phyloP scores from a whole-genome alignment of 371 early-diverging fungal genomes.

The Mortierella sp. region DNA sequence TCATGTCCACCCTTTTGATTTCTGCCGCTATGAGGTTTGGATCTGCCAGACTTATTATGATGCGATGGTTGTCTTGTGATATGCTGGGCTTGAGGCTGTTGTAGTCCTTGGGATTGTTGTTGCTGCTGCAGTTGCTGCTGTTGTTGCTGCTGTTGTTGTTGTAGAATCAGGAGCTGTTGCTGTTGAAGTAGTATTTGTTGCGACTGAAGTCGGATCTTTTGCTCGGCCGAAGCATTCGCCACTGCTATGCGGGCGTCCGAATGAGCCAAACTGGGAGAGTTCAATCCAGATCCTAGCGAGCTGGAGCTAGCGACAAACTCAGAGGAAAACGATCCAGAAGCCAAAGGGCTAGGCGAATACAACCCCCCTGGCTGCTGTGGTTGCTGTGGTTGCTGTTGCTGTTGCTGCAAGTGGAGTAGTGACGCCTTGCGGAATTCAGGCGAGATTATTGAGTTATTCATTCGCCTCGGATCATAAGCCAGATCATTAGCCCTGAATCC shows the following conservation, averaged over 20 bases:
- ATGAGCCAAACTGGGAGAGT: conserved; percentile 23
- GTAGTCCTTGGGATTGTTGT: conserved; percentile 43
- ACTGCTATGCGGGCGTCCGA: conserved; percentile 40
- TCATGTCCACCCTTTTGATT: conserved; percentile 32
- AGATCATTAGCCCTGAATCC: conserved; percentile 51
- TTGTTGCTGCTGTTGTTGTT: conserved; percentile 64
- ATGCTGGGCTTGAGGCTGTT: conserved; percentile 31
- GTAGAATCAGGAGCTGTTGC: conserved; percentile 62
- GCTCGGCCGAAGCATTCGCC: conserved; percentile 55
- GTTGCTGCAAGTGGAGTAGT: conserved; percentile 45
- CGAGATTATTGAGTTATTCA: conserved; percentile 41
- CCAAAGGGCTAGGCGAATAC: conserved; percentile 28
- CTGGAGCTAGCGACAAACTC: conserved; percentile 18
- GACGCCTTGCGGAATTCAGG: conserved; percentile 43
- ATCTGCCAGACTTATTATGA: conserved; percentile 32
- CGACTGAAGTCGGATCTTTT: conserved; percentile 66
- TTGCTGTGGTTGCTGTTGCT: conserved; percentile 8
- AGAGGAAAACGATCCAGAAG: conserved; percentile 14
- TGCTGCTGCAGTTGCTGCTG: conserved; percentile 65
- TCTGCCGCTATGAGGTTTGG: conserved; percentile 37
- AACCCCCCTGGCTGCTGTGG: conserved; percentile 25
- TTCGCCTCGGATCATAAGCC: conserved; percentile 44
- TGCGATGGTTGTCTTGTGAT: conserved; percentile 21
- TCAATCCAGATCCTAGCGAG: conserved; percentile 29
- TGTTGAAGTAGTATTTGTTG: conserved; percentile 65